Base-by-base conservation (phyloP, 2,329 filamentous ascomycete genomes). In the Verruconis gallopava region DNA sequence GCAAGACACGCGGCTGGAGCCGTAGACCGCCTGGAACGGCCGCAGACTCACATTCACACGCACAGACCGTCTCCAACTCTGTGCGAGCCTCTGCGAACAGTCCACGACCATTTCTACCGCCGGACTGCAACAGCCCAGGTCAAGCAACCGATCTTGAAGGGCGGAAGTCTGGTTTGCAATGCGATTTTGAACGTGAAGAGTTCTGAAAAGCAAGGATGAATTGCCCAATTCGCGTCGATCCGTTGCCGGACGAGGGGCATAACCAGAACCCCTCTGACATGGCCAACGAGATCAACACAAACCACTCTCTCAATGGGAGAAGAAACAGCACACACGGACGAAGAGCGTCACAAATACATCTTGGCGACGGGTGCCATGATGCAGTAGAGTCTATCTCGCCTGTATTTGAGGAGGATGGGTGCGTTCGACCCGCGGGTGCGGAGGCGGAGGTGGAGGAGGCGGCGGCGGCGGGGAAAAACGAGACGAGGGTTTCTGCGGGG, bases 211-310 rank as follows among this genome's bases (percentile, higher is more conserved):
- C n/a, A n/a, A 58, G 25, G 39, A 81, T 81, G 77, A 80, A 80
- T 52, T 78, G 75, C 55, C 75, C 76, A 44, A 79, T 75, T 4
- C 65, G 73, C 49, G 73, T 67, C 21, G 75, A 81, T 46, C 61
- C 62, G 9, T 67, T 73, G 44, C 62, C 65, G 38, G 66, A 72
- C 40, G 65, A 66, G 17, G 65, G 63, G 41, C 76, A 68, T 61
- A 81, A 80, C 52, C 77, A 80, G 57, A 79, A 66, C 47, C 77
- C 76, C 1, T 62, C 68, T 43, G 61, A 63, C 2, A 58, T 80
- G 43, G 69, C 69, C 44, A 65, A 67, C n/a, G 75, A 79, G 53
- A 61, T 69, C 22, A 80, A 75, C 2, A 80, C 75, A 4, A 64
- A 72, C 44, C 70, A 72, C 48, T 75, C 79, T 51, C 60, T 81